phyloP scores from a whole-genome alignment of 2,329 filamentous ascomycete genomes.

The Ceratocystis ficicola region DNA sequence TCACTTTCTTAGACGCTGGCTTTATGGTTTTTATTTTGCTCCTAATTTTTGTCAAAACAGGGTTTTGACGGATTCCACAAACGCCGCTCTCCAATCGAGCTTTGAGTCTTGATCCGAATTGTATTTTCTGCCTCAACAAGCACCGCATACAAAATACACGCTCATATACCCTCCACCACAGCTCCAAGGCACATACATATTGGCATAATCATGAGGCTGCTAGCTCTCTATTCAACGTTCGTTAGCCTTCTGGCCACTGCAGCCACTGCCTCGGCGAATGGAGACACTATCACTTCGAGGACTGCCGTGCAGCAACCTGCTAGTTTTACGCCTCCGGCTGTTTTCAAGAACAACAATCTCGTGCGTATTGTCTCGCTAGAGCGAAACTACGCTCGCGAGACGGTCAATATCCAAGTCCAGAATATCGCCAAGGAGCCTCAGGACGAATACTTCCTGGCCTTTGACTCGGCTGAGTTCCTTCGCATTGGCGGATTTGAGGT shows the following conservation, averaged over 20 bases:
- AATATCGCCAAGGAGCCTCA: conserved; percentile 71
- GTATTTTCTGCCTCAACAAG: conserved; percentile 15
- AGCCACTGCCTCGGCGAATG: conserved; percentile 32
- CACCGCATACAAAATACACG: not conserved
- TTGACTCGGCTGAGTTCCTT: conserved; percentile 62
- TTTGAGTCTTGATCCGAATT: not conserved
- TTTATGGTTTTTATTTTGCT: conserved; percentile 16
- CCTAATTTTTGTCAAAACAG: not conserved
- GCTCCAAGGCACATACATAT: not conserved
- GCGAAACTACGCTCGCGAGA: conserved; percentile 82
- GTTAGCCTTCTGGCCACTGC: conserved; percentile 45
- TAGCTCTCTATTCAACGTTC: conserved; percentile 44
- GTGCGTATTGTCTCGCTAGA: conserved; percentile 84
- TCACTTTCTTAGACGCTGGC: conserved; percentile 19
- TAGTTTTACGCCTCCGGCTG: conserved; percentile 63
- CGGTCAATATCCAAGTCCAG: conserved; percentile 86
- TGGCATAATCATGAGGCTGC: conserved; percentile 32
- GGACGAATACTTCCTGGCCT: conserved; percentile 82
- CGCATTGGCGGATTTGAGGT: conserved; percentile 79
- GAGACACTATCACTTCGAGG: conserved; percentile 34
- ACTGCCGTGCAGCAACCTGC: conserved; percentile 49
- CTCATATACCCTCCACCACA: not conserved
- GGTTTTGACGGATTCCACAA: not conserved
- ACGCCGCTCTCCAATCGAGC: not conserved
- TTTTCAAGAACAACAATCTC: conserved; percentile 88